Conservation (phyloP, 306 rosid genomes). For the Inga laurina region DNA sequence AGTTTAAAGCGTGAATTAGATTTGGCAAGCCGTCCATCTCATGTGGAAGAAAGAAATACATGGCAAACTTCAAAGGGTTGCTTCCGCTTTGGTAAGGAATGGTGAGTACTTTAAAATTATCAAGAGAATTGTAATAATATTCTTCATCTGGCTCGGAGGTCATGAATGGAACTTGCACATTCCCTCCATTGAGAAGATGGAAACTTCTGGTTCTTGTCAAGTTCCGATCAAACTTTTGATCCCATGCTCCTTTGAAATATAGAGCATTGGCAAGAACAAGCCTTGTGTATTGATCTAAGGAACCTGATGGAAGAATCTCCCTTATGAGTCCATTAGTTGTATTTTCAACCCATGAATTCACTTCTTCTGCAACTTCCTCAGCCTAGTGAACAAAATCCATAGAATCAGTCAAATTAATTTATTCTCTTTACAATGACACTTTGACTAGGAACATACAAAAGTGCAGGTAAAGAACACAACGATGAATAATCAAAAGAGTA, state of each 20-base stretch:
- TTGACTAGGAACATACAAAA: too few relatives aligned
- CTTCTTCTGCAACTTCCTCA: conserved; percentile 8
- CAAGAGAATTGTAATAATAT: not conserved
- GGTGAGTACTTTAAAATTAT: conserved; percentile 1
- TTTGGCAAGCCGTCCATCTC: conserved; percentile 29
- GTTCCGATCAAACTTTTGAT: not conserved
- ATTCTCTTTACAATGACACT: too few relatives aligned
- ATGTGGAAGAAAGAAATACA: conserved; percentile 40
- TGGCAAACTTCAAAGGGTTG: not conserved
- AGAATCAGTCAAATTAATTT: not conserved
- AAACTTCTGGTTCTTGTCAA: not conserved
- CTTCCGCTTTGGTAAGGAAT: conserved; percentile 17
- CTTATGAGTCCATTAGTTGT: conserved; percentile 7
- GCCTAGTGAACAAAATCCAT: not conserved
- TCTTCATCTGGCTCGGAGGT: not conserved
- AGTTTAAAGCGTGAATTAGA: not conserved
- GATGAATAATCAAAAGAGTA: not conserved
- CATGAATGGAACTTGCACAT: conserved; percentile 31
- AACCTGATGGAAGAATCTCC: not conserved
- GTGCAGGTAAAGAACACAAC: not conserved
- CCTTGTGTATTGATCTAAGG: not conserved
- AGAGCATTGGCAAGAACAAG: conserved; percentile 35
- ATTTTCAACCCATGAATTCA: conserved; percentile 27
- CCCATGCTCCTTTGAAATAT: conserved; percentile 39
- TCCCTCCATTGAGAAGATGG: conserved; percentile 20